Evolutionary conservation across 805 yeast genomes (phyloP), one percentile per base, ranked within the genome.

Genomic region (Candida piceae): DNA sequence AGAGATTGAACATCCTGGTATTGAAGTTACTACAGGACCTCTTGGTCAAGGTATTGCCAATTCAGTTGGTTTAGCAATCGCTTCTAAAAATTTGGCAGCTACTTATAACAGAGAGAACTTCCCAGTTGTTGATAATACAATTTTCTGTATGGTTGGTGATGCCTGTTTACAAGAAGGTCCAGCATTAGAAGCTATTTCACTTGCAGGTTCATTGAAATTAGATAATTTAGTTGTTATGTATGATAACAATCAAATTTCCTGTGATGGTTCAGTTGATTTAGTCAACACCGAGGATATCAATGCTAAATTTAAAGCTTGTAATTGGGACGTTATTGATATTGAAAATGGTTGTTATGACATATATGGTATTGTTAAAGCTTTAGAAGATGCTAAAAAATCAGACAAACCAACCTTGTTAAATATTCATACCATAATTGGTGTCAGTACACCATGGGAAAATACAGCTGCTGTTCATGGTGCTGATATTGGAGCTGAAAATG

Each of bases 91-190:
- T 64, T 70, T 85, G 41, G 96, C 94, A 50, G 95, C 96, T 49
- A 78, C 82, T 48, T 90, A 81, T 77, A 88, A 89, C 80, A 84
- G 83, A 72, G 94, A 95, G 49, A 83, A 73, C 55, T 76, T 63
- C 65, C 66, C 73, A 28, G 53, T 90, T 42, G 74, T 88, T 41
- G 83, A 86, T 69, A 76, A 78, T 63, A 76, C 72, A 74, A 78
- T 86, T 44, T 90, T 77, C 69, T 65, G 67, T 52, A 80, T 90
- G 71, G 67, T 89, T 43, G 98, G 98, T 68, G 98, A 90, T 57
- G 98, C 97, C 53, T 90, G 98, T 73, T 72, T 90, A 71, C 84
- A 82, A 84, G 98, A 90, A 73, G 98, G 98, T 76, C 86, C 93
- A 45, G 76, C 96, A 42, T 77, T 90, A 40, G 98, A 90, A 74